Percentiles rank a stretch among this genome's conserved stretches.
Conservation (phyloP, 495 filamentous ascomycete species). For the Chaetomium fimeti region DNA sequence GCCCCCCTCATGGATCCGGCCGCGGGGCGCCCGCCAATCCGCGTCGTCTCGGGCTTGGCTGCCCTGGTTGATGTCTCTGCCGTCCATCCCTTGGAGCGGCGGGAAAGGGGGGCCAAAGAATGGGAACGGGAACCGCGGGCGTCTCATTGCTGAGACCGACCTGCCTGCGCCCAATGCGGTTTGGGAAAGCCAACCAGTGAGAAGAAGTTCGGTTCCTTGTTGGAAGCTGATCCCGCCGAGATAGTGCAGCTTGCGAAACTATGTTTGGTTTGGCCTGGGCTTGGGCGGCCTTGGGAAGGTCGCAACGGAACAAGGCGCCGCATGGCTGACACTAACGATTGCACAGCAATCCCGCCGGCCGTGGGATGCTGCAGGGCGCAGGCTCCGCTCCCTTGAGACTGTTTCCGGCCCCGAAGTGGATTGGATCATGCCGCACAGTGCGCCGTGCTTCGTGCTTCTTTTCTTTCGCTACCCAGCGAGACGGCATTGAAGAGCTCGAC, state of each 20-base stretch:
- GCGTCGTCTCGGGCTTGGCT: conserved; percentile 15
- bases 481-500: conserved; percentile 1
- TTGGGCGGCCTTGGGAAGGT: conserved; percentile 9
- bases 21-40: neutral
- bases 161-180: neutral
- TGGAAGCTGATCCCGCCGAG: conserved; percentile 14
- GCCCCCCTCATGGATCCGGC: conserved; percentile 13
- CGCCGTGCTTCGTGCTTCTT: neutral
- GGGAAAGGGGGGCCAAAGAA: conserved; percentile 5
- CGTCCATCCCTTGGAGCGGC: conserved; percentile 5
- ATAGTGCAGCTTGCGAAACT: conserved; percentile 19
- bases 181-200: conserved; percentile 1
- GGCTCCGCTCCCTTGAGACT: neutral
- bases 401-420: conserved; percentile 22
- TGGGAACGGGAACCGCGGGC: neutral
- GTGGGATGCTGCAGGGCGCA: conserved; percentile 8
- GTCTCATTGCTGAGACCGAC: conserved; percentile 12
- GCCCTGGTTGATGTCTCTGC: conserved; percentile 13
- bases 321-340: conserved; percentile 7
- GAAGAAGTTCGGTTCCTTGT: neutral
- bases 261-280: conserved; percentile 19
- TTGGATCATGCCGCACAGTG: conserved; percentile 24
- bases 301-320: conserved; percentile 10
- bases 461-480: neutral
- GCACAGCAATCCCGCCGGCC: neutral